Percentiles rank a stretch among this genome's conserved stretches.
phyloP scores from a whole-genome alignment of 371 early-diverging fungal species.

The Vavraia culicis region DNA sequence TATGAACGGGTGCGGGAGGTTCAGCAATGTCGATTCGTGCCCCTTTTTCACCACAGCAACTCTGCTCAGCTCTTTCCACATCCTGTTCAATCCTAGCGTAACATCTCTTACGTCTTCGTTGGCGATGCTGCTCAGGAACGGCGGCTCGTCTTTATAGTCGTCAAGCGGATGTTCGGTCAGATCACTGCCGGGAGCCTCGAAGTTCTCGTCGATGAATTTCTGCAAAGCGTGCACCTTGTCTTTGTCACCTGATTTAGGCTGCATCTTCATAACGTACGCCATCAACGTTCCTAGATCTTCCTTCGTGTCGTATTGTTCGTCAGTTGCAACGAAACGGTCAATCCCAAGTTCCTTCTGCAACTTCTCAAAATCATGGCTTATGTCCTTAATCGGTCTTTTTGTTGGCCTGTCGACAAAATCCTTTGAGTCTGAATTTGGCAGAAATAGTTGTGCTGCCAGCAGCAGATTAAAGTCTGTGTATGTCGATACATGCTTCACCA shows the following conservation, averaged over 20 bases:
- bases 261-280: no score
- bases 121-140: constrained; percentile 45
- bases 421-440: constrained; percentile 48
- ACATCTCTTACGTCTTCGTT: constrained; percentile 47
- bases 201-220: constrained; percentile 48
- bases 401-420: constrained; percentile 49
- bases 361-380: constrained; percentile 45
- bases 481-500: neutral
- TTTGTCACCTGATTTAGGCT: no score
- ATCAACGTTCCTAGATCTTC: no score
- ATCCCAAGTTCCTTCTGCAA: constrained; percentile 29
- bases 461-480: constrained; percentile 13
- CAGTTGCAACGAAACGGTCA: no score
- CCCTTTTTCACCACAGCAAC: constrained; percentile 44
- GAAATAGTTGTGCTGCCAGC: constrained; percentile 5
- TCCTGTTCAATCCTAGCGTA: constrained; percentile 44
- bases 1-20: constrained; percentile 50
- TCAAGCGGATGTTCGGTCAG: constrained; percentile 33
- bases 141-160: constrained; percentile 37
- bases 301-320: no score
- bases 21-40: constrained; percentile 46
- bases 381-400: constrained; percentile 45
- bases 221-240: constrained; percentile 35
- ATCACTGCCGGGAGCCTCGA: constrained; percentile 46
- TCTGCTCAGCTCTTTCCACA: constrained; percentile 48